Percentiles rank a stretch among this genome's conserved stretches.
phyloP scores from a whole-genome alignment of 1,284 basidiomycete species.

The Crucibulum cyathiforme region DNA sequence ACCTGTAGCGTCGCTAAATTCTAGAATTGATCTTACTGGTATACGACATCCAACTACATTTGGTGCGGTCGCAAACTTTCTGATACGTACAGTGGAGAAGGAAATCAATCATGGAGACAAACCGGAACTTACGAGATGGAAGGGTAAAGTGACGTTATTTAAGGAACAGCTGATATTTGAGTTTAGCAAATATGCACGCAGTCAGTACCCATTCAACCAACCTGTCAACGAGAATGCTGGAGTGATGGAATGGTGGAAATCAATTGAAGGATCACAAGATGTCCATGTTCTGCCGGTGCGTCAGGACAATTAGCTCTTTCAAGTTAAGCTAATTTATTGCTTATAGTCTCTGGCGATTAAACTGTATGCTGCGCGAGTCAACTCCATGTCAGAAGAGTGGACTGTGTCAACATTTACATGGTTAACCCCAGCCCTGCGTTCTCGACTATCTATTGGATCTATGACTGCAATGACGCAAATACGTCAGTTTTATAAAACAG shows the following conservation, averaged over 20 bases:
- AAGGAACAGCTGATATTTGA: slow-evolving; percentile 16
- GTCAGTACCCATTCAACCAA: slow-evolving; percentile 25
- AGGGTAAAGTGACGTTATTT: slow-evolving; percentile 16
- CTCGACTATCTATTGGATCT: too few relatives aligned
- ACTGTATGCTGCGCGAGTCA: too few relatives aligned
- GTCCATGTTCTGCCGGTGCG: too few relatives aligned
- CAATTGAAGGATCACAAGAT: neutral
- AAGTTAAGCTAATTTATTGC: too few relatives aligned
- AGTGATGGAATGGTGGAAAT: slow-evolving; percentile 18
- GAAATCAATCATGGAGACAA: slow-evolving; percentile 20
- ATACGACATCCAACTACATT: slow-evolving; percentile 17
- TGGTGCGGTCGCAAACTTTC: slow-evolving; percentile 14
- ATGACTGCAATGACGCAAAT: too few relatives aligned
- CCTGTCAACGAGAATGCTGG: slow-evolving; percentile 2
- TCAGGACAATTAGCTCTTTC: too few relatives aligned
- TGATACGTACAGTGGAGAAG: slow-evolving; percentile 10
- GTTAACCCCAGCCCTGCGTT: too few relatives aligned
- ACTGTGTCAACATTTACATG: too few relatives aligned
- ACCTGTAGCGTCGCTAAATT: too few relatives aligned
- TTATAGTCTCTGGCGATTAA: too few relatives aligned
- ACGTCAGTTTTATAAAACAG: too few relatives aligned
- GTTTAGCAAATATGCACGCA: slow-evolving; percentile 19
- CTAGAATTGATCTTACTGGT: slow-evolving; percentile 1
- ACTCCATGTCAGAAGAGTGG: too few relatives aligned
- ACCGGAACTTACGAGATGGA: slow-evolving; percentile 15